Evolutionary conservation across 345 rosid genomes (phyloP), one percentile per base, ranked within the genome.

Genomic region (Capsella bursapastoris): DNA sequence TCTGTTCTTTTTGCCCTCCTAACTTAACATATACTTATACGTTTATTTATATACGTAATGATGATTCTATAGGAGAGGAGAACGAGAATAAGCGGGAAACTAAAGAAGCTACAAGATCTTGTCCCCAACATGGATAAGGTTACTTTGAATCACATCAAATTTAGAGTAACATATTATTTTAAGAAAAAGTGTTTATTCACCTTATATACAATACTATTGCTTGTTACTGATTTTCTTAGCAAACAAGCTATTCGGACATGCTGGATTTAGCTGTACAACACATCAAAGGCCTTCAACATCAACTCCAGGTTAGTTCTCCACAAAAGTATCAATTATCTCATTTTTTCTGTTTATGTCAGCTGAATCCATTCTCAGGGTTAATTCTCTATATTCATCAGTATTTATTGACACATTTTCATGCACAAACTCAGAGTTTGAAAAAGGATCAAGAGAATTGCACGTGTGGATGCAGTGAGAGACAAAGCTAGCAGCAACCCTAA

Each of bases 71-170:
- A 95, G 99, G 99, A 95, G 78, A 90, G 99, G 78, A 86, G 99
- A 82, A 92, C 97, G 32, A 90, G 99, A 71, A 95, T 95, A 63
- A 95, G 97, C 35, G 97, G 97, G 56, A 90, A 87, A 71, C 75
- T 95, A 76, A 95, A 90, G 91, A 95, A 90, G 82, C 85, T 95
- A 52, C 99, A 95, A 79, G 97, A 95, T 3, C 97, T 95, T 57
- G 97, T 92, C 74, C 99, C 99, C 10, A 95, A 95, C 86, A 95
- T 95, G 99, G 99, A 95, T 76, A 95, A 95, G 99, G 99, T 95
- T 34, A 38, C 25, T 29, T 64, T 48, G 18, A 56, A 37, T 48
- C 45, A 29, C 38, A 62, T 70, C 31, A 63, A 53, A 16, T 32
- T 61, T 35, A 9, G 37, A 11, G 49, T 51, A 31, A 31, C 29